These are phyloP conservation scores for Aspergillus candidus DNA, from an alignment of 2,329 filamentous ascomycete species.

Conservation along the genomic window DNA sequence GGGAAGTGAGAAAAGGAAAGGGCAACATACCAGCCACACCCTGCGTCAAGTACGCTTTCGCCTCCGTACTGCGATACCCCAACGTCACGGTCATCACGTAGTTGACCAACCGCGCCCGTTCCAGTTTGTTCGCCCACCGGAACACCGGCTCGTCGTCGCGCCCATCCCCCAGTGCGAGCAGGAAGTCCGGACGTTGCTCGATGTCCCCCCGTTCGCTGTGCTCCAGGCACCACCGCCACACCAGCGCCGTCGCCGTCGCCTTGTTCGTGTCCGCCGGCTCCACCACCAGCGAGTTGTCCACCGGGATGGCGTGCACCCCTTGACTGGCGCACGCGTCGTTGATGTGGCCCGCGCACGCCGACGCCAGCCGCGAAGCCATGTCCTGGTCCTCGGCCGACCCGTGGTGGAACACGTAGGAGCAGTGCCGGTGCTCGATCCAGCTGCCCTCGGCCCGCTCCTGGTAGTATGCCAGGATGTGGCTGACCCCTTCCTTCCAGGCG, in stretches of 20 bases:
- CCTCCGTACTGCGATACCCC: constrained; percentile 81
- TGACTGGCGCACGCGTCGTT: constrained; percentile 86
- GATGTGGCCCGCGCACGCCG: constrained; percentile 88
- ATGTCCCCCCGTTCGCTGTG: constrained; percentile 40
- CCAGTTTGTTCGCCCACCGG: constrained; percentile 81
- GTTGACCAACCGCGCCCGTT: constrained; percentile 52
- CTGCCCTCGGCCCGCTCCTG: constrained; percentile 82
- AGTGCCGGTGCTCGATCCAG: constrained; percentile 84
- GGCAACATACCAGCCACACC: constrained; percentile 80
- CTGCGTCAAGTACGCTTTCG: constrained; percentile 76
- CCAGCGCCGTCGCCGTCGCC: constrained; percentile 68
- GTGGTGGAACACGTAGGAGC: constrained; percentile 86
- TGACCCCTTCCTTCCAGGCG: constrained; percentile 78
- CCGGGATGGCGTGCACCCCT: constrained; percentile 73
- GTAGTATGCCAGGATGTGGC: constrained; percentile 80
- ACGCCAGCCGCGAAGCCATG: constrained; percentile 69
- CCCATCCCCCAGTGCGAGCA: constrained; percentile 84
- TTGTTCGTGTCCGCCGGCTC: constrained; percentile 86
- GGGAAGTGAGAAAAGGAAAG: background rate
- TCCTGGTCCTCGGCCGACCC: constrained; percentile 72
- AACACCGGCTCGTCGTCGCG: constrained; percentile 92
- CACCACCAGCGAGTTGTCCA: constrained; percentile 74
- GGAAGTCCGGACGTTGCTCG: constrained; percentile 61
- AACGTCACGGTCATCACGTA: constrained; percentile 81
- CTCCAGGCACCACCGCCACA: constrained; percentile 62